Percentiles rank a stretch among this genome's conserved stretches.
Conservation (phyloP, 75 land plant genomes). For the Selaginella moellendorffii region DNA sequence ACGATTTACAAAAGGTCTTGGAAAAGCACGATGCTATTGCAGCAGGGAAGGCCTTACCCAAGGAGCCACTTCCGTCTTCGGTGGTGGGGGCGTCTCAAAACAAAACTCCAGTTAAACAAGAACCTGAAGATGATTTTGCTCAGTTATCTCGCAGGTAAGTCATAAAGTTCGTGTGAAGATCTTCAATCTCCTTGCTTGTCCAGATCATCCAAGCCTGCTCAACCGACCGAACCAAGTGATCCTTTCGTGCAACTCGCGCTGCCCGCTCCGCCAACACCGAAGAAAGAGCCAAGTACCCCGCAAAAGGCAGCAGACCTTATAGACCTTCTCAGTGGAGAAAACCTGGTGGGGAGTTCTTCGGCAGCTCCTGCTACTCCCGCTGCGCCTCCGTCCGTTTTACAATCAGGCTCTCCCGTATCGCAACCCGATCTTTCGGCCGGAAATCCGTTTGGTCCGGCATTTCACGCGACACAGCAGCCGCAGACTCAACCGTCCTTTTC, state of each 20-base stretch:
- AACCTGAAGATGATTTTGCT: conserved; percentile 53
- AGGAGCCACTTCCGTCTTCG: too few species aligned
- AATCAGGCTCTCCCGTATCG: background rate
- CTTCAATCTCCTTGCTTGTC: background rate
- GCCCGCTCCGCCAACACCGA: background rate
- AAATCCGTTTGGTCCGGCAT: background rate
- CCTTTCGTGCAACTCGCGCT: background rate
- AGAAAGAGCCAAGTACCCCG: background rate
- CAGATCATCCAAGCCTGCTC: background rate
- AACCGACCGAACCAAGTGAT: background rate
- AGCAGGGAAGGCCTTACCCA: background rate
- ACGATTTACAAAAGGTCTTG: background rate
- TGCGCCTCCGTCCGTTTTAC: background rate
- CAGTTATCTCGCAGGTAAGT: too few species aligned
- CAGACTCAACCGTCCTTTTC: background rate
- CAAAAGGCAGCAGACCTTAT: background rate
- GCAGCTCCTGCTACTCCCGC: background rate
- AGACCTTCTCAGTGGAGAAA: background rate
- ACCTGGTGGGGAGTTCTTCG: background rate
- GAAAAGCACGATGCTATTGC: background rate
- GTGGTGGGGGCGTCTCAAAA: conserved; percentile 9
- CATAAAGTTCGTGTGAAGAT: background rate
- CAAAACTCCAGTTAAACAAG: conserved; percentile 26
- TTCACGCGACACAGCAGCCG: background rate
- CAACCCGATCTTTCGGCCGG: background rate